phyloP scores from a whole-genome alignment of 2,329 filamentous ascomycete species.

The Aspergillus felis region DNA sequence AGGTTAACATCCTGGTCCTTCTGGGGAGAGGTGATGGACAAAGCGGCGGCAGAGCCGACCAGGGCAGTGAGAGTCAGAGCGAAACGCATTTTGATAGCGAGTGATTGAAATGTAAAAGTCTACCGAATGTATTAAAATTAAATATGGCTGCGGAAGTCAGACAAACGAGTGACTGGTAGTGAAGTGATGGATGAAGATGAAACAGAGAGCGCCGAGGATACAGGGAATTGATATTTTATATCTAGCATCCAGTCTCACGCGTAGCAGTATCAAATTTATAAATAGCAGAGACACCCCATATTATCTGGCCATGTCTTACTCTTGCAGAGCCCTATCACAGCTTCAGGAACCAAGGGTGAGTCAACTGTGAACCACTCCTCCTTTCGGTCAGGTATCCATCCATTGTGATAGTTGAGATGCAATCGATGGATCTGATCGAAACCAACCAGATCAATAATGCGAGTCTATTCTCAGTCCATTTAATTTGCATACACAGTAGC shows the following conservation, averaged over 20 bases:
- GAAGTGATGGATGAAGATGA: background rate
- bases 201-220: background rate
- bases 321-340: background rate
- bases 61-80: background rate
- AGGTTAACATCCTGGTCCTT: slow-evolving; percentile 34
- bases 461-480: background rate
- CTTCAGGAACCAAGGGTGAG: background rate
- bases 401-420: background rate
- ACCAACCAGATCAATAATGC: background rate
- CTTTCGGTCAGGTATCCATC: background rate
- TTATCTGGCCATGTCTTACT: background rate
- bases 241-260: background rate
- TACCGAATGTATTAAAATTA: background rate
- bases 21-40: slow-evolving; percentile 33
- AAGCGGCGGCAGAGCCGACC: slow-evolving; percentile 14
- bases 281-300: background rate
- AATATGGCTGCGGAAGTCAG: background rate
- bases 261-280: background rate
- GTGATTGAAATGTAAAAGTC: background rate
- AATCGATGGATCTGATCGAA: background rate
- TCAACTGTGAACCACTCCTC: background rate
- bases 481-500: background rate
- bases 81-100: slow-evolving; percentile 6
- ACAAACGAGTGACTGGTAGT: background rate
- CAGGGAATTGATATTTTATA: background rate